These are phyloP conservation scores for Aspergillus sp. DNA, from an alignment of 2,329 filamentous ascomycete species.

Conservation along the genomic window DNA sequence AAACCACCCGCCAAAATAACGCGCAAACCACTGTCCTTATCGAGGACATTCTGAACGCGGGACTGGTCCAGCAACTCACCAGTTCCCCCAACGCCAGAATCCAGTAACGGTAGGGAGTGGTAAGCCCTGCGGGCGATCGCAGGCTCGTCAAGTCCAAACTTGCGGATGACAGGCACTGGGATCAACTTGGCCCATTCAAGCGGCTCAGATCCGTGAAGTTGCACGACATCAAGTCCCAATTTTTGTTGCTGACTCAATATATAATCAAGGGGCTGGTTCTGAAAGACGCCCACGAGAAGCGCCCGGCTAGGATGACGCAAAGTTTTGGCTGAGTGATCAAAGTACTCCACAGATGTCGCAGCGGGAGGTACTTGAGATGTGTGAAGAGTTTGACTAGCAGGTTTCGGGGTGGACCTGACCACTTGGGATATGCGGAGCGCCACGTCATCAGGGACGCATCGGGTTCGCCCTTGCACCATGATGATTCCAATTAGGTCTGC, in stretches of 20 bases:
- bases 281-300: conserved; percentile 89
- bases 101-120: conserved; percentile 80
- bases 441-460: conserved; percentile 75
- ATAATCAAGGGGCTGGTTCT: conserved; percentile 82
- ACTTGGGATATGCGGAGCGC: conserved; percentile 78
- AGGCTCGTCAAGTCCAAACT: conserved; percentile 75
- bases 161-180: conserved; percentile 85
- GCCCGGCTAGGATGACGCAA: conserved; percentile 62
- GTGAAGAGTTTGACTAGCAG: conserved; percentile 16
- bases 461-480: conserved; percentile 76
- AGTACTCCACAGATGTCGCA: conserved; percentile 63
- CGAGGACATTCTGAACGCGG: conserved; percentile 67
- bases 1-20: conserved; percentile 85
- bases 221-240: conserved; percentile 81
- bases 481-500: conserved; percentile 95
- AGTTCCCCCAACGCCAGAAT: conserved; percentile 80
- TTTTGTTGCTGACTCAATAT: conserved; percentile 75
- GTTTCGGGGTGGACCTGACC: conserved; percentile 59
- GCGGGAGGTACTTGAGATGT: conserved; percentile 24
- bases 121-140: conserved; percentile 75
- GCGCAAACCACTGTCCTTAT: conserved; percentile 68
- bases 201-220: conserved; percentile 89
- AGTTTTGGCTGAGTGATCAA: conserved; percentile 57
- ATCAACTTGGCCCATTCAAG: conserved; percentile 88
- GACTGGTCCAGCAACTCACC: conserved; percentile 75